Base-by-base conservation (phyloP, 1,139 yeast species). In the Scheffersomyces segobiensis region DNA sequence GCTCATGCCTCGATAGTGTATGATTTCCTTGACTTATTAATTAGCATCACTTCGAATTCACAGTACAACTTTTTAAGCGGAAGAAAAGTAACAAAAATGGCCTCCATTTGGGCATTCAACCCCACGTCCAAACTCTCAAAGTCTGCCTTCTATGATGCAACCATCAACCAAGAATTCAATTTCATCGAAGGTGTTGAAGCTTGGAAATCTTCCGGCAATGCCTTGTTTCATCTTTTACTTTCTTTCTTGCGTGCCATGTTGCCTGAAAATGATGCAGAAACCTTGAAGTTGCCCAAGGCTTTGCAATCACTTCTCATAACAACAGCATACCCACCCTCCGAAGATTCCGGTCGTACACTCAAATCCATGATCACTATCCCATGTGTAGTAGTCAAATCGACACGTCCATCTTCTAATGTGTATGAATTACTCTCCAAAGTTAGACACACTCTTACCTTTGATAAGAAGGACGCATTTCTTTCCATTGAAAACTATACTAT, bases 1-100 rank as follows among this genome's bases (percentile, higher is more conserved):
- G 88, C 93, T 10, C 97, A 92, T 76, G 97, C 97, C 0, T 89
- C 95, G 2, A 91, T 93, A 10, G 95, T 91, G 5, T 91, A 90
- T 69, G 96, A 91, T 70, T 93, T 92, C 68, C 83, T 92, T 67
- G 97, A 93, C 68, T 78, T 93, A 54, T 75, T 93, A 56, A 89
- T 92, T 12, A 83, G 92, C n/a, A 75, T 93, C 51, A 87, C 96
- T 0, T 86, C 96, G n/a, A 89, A 91, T 71, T 87, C 96, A 3
- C 89, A 87, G 63, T 86, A 87, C 56, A 92, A 92, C 68, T 87
- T 88, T 65, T 76, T 93, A 75, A 86, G 91, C 66, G 96, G 96
- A 0, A 80, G 93, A 53, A 92, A 91, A 68, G 81, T 93, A 21
- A 83, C 96, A 19, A 87, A 90, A 65, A 83, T 93, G 86, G 89